Base-by-base conservation (phyloP, 352 stramenopile genomes). In the Globisporangium apiculatum region DNA sequence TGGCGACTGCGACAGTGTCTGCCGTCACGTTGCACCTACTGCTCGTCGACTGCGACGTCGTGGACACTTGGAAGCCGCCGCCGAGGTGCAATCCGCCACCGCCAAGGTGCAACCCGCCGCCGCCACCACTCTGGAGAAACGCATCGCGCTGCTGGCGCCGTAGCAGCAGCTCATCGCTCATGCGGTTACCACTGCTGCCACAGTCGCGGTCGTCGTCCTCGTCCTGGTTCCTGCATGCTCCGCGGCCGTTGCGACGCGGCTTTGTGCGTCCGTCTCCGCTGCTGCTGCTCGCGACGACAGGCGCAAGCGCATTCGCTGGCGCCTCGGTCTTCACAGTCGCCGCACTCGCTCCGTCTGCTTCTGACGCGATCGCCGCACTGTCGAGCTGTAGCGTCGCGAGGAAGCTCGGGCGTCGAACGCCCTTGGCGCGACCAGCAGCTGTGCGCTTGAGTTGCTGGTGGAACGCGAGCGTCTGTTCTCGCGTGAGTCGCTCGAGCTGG, bases 21-120 rank as follows among this genome's bases (percentile, higher is more conserved):
- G 10, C 24, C 2, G 24, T 31, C 24, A 31, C 24, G 24, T 31
- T 31, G 24, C 24, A 31, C 24, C 24, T 31, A 31, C 24, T 47
- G 45, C 45, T n/a, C 45, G 15, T 49, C 14, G 6, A 31, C 45
- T 35, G 15, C n/a, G 45, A 5, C n/a, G 12, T 31, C 45, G 18
- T 49, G 15, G n/a, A n/a, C 6, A n/a, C n/a, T 40, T 57, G 45
- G 51, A 74, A 84, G 4, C 74, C 74, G 48, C 74, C 74, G 17
- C 72, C 74, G 14, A 78, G 62, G 48, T 68, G 69, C 4, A 76
- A 31, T 1, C 61, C 51, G 8, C 18, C 24, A 2, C 24, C 24
- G 24, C 24, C 24, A n/a, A n/a, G n/a, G n/a, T n/a, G n/a, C n/a
- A n/a, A 24, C 18, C 18, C 24, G 24, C 24, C 24, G 24, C 24